A percentile compares a stretch with the other conserved stretches of the same genome.
phyloP scores from a whole-genome alignment of 164 flowering plant genomes.

The Tetrastigma voinierianum region DNA sequence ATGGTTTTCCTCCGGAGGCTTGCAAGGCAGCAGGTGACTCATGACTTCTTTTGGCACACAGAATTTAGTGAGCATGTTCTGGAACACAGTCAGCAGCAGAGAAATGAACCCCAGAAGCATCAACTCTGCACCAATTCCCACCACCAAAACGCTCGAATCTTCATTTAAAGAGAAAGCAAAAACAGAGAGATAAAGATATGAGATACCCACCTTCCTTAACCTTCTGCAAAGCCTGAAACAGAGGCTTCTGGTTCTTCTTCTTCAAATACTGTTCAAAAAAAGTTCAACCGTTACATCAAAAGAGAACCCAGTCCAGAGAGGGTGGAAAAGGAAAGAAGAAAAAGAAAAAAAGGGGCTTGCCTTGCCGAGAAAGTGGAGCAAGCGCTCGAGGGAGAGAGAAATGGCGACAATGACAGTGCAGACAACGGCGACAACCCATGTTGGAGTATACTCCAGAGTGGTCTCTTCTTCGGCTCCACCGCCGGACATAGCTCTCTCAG shows the following conservation, averaged over 20 bases:
- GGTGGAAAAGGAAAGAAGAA: too few relatives aligned
- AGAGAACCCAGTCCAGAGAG: not conserved
- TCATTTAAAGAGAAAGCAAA: not conserved
- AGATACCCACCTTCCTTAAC: constrained; percentile 52
- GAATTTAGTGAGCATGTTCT: constrained; percentile 48
- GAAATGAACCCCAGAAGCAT: constrained; percentile 97
- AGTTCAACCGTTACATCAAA: not conserved
- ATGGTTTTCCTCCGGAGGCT: not conserved
- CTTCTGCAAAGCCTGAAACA: constrained; percentile 63
- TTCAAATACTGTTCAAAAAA: constrained; percentile 26
- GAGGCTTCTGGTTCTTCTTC: constrained; percentile 43
- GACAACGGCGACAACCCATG: constrained; percentile 56
- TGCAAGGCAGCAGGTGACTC: constrained; percentile 65
- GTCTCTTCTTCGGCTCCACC: too few relatives aligned
- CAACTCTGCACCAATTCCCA: constrained; percentile 54
- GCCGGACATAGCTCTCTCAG: too few relatives aligned
- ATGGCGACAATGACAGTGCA: constrained; percentile 47
- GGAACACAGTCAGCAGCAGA: constrained; percentile 70
- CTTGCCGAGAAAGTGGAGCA: constrained; percentile 50
- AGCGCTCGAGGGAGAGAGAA: constrained; percentile 43
- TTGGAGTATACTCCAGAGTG: constrained; percentile 39
- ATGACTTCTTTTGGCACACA: constrained; percentile 45
- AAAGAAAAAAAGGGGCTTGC: not conserved
- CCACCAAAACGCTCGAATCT: too few relatives aligned
- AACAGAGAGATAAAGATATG: constrained; percentile 6